Evolutionary conservation across 805 yeast species (phyloP), one percentile per base, ranked within the genome.

Genomic region (Teunomyces gatunensis): DNA sequence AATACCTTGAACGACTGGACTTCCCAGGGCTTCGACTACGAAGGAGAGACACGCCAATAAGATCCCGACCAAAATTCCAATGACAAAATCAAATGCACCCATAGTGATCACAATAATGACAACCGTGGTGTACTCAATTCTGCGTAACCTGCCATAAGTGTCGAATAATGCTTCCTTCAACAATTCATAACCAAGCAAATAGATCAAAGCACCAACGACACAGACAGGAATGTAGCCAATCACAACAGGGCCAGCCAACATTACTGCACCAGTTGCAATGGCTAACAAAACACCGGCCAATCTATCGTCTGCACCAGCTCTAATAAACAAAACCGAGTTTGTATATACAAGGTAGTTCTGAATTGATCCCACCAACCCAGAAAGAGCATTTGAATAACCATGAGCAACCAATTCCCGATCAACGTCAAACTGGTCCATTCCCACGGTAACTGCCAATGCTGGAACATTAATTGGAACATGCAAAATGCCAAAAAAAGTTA

Each of bases 381-480:
- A 85, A 5, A 94, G 56, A 9, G 86, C 83, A 62, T 94, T 94
- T 4, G 97, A 88, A 50, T 85, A 78, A 3, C 99, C 99, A 67
- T 94, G 99, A 0, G 97, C 97, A 28, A 92, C 85, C 48, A 94
- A 77, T 67, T 94, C 99, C 49, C 91, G 77, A 65, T 94, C 96
- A 35, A 94, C 96, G 62, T 91, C 96, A 54, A 87, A 81, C 47
- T 84, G 84, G 64, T 87, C 94, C 78, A 87, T 85, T 3, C 89
- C 88, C 0, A 89, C 79, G 5, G 96, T 86, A 13, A 91, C 94
- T 0, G 98, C 97, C 41, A 94, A 74, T 0, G 99, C 98, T 1
- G 99, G 99, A 11, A 94, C 97, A 63, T 94, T 94, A 50, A 94
- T 94, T 3, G 99, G 99, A 9, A 94, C 99, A 59, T 94, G 99